Percentiles rank a stretch among this genome's conserved stretches.
phyloP scores from a whole-genome alignment of 129 eudicot genomes.

The Flaveria linearis region DNA sequence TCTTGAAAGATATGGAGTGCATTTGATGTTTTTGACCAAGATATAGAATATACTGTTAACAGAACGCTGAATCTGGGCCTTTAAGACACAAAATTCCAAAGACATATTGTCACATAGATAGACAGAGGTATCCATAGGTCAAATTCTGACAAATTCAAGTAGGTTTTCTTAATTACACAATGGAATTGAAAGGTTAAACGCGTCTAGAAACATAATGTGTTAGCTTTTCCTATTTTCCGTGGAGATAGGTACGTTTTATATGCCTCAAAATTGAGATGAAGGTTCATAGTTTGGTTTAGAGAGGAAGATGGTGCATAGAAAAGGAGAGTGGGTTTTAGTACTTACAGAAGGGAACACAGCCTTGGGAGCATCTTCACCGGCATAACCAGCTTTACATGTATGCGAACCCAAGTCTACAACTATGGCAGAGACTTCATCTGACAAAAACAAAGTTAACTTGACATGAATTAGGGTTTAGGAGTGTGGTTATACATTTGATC shows the following conservation, averaged over 20 bases:
- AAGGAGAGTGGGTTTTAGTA: not conserved
- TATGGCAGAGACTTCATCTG: conserved; percentile 97
- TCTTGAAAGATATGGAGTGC: not conserved
- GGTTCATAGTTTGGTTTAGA: not conserved
- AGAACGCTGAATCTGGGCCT: not conserved
- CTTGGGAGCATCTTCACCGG: conserved; percentile 97
- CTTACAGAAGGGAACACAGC: conserved; percentile 95
- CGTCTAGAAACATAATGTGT: not conserved
- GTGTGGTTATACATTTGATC: not conserved
- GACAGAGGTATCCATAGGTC: not conserved
- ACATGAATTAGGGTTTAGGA: conserved; percentile 19
- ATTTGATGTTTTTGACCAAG: not conserved
- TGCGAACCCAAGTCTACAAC: conserved; percentile 91
- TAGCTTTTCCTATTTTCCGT: not conserved
- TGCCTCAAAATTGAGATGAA: conserved; percentile 2
- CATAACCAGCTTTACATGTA: conserved; percentile 98
- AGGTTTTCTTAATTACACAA: conserved; percentile 9
- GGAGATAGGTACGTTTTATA: not conserved
- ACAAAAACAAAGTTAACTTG: not conserved
- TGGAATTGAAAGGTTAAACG: not conserved
- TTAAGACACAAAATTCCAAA: not conserved
- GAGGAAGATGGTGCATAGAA: not conserved
- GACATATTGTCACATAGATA: not conserved
- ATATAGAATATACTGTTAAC: not conserved
- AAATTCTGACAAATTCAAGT: not conserved